These are phyloP conservation scores for Xylariaceae sp. DNA, from an alignment of 2,329 filamentous ascomycete genomes.

Conservation along the genomic window DNA sequence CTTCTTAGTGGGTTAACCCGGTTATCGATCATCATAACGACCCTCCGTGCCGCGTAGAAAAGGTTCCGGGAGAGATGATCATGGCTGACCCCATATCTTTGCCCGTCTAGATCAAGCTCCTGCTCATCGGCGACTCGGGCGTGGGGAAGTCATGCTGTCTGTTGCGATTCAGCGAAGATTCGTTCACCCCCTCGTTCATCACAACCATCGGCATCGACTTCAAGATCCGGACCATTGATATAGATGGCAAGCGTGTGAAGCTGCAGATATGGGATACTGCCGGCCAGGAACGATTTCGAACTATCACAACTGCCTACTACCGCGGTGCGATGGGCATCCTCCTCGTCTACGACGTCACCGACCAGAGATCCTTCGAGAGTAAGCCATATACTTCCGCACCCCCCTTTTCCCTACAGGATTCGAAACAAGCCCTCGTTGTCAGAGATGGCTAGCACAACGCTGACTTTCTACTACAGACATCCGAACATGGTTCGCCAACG, in stretches of 20 bases:
- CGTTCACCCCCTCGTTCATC: conserved; percentile 95
- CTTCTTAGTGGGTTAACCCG: conserved; percentile 69
- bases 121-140: conserved; percentile 93
- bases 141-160: conserved; percentile 97
- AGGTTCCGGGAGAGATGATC: too few relatives aligned
- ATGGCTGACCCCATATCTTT: too few relatives aligned
- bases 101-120: conserved; percentile 74
- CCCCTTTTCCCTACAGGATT: conserved; percentile 11
- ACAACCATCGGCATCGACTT: conserved; percentile 99
- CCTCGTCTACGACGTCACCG: conserved; percentile 96
- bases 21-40: conserved; percentile 4
- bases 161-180: conserved; percentile 94
- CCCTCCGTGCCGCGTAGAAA: too few relatives aligned
- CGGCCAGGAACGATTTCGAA: conserved; percentile 95
- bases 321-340: conserved; percentile 97
- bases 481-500: conserved; percentile 98
- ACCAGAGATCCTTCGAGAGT: conserved; percentile 95
- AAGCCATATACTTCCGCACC: conserved; percentile 21
- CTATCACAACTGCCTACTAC: conserved; percentile 98
- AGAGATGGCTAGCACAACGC: not conserved
- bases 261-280: conserved; percentile 99
- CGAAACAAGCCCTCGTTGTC: too few relatives aligned
- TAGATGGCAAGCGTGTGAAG: conserved; percentile 98
- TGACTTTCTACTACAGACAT: too few relatives aligned
- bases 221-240: conserved; percentile 98